Evolutionary conservation across 2,329 filamentous ascomycete species (phyloP).

Genomic region (Alternaria atra): DNA sequence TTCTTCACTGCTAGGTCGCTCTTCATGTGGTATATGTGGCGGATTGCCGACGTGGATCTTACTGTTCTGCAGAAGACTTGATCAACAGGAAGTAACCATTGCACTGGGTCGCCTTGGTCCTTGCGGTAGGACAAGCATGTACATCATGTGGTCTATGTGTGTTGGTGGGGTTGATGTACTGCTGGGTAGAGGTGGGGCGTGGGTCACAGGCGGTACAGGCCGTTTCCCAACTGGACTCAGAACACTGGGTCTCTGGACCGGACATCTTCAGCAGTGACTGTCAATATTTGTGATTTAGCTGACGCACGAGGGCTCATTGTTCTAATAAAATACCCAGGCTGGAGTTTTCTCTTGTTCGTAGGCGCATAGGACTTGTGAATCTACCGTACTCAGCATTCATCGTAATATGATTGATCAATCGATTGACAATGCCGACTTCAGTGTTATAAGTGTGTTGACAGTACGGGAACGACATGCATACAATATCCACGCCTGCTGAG

Average conservation of each 20-base stretch:
- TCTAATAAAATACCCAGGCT: background rate
- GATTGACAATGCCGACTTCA: no score
- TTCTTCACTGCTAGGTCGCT: conserved; percentile 66
- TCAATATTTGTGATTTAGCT: background rate
- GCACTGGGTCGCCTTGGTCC: background rate
- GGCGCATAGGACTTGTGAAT: background rate
- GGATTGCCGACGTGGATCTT: conserved; percentile 80
- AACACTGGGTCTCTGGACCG: background rate
- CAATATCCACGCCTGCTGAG: no score
- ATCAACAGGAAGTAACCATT: background rate
- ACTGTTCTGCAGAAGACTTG: conserved; percentile 54
- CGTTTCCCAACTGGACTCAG: background rate
- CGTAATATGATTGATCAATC: no score
- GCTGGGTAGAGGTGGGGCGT: background rate
- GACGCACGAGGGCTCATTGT: background rate
- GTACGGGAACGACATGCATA: no score
- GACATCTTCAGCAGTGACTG: background rate
- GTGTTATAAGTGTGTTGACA: no score
- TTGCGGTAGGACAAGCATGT: background rate
- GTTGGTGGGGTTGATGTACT: background rate
- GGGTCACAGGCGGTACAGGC: background rate
- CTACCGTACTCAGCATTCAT: no score
- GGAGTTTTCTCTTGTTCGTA: background rate
- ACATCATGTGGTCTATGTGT: conserved; percentile 1
- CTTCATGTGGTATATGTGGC: conserved; percentile 99